Evolutionary conservation across 2,329 filamentous ascomycete genomes (phyloP).

Genomic region (Myriosclerotinia scirpicola): DNA sequence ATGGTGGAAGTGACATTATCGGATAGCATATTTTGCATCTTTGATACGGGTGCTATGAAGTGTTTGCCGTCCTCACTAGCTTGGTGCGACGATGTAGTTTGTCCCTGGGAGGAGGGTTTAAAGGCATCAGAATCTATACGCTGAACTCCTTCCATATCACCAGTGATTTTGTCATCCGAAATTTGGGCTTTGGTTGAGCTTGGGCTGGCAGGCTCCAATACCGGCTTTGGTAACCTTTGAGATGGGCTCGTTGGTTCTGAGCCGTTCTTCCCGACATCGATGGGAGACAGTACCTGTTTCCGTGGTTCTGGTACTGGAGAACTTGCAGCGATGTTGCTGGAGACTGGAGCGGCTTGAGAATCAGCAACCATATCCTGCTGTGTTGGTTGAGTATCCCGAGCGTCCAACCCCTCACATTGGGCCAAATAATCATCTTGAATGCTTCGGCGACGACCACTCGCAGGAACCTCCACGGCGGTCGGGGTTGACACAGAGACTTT

Average conservation of each 20-base stretch:
- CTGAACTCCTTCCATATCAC: not conserved
- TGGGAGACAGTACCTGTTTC: too few relatives aligned
- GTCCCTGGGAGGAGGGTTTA: constrained; percentile 1
- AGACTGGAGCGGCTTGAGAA: constrained; percentile 30
- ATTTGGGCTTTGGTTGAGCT: not conserved
- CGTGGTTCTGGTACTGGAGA: not conserved
- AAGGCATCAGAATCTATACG: not conserved
- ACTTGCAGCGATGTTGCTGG: constrained; percentile 10
- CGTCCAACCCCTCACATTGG: constrained; percentile 35
- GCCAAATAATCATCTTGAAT: constrained; percentile 35
- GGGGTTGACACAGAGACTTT: not conserved
- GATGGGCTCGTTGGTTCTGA: constrained; percentile 4
- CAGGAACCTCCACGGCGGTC: constrained; percentile 32
- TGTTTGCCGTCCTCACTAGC: constrained; percentile 24
- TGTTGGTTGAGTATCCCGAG: constrained; percentile 32
- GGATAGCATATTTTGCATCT: constrained; percentile 20
- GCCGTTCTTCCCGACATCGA: not conserved
- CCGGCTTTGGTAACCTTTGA: not conserved
- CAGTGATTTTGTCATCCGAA: not conserved
- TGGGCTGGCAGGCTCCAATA: not conserved
- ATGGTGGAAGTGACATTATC: constrained; percentile 29
- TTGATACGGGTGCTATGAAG: constrained; percentile 19
- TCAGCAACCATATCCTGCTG: constrained; percentile 36
- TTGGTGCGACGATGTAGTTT: constrained; percentile 29
- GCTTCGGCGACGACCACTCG: constrained; percentile 33